These are phyloP conservation scores for Glarea lozoyensis DNA, from an alignment of 495 filamentous ascomycete species.

Conservation along the genomic window DNA sequence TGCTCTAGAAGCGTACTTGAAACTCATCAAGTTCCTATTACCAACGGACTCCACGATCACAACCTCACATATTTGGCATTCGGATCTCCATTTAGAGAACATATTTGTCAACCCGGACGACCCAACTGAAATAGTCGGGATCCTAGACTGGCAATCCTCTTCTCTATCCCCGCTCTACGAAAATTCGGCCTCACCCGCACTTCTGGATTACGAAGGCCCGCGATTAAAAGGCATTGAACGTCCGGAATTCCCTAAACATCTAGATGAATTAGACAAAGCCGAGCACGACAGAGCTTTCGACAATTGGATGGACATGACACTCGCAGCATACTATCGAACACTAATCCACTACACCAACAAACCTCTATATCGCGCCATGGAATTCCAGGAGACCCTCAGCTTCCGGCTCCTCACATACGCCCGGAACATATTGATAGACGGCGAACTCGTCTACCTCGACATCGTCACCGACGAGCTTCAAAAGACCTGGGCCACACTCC, in stretches of 20 bases:
- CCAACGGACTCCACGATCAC: conserved; percentile 4
- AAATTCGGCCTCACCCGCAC: conserved; percentile 18
- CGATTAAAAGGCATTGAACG: neutral
- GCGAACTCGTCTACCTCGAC: neutral
- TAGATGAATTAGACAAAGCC: neutral
- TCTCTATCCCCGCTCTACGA: conserved; percentile 24
- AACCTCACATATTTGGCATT: conserved; percentile 24
- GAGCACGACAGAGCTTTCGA: neutral
- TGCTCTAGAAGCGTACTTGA: neutral
- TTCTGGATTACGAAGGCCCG: conserved; percentile 22
- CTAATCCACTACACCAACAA: neutral
- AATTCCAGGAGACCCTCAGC: conserved; percentile 1
- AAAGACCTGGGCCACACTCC: neutral
- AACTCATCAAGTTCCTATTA: neutral
- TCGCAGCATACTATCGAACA: neutral
- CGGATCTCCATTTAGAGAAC: conserved; percentile 30
- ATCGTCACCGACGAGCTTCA: neutral
- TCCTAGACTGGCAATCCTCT: conserved; percentile 31
- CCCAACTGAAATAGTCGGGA: conserved; percentile 22
- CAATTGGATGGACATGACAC: neutral
- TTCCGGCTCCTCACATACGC: neutral
- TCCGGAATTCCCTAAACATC: neutral
- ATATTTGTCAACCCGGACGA: conserved; percentile 31
- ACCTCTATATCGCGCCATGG: neutral
- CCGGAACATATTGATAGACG: neutral